Evolutionary conservation across 352 stramenopile species (phyloP), one percentile per base, ranked within the genome.

Genomic region (Pythium dissotocum): DNA sequence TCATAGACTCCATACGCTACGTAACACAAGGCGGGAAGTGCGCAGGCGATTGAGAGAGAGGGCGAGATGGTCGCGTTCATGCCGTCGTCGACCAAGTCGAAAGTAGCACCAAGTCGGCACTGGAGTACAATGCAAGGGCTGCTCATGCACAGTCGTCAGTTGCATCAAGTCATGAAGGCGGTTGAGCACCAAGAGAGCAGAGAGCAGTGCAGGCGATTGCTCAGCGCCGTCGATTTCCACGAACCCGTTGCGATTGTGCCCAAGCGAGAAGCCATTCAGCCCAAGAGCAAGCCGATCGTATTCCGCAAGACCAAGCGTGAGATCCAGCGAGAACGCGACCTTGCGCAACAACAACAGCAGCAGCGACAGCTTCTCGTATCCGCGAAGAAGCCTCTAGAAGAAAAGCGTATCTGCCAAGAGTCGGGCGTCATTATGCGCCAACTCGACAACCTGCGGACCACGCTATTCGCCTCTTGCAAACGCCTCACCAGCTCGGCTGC

Each of bases 221-320:
- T 32, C 26, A 64, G 51, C 26, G 53, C 65, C 5, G 14, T 46
- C 12, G 38, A 46, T 46, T 46, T 46, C 38, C 38, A 46, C 21
- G 42, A 48, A 1, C 13, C 65, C 6, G 48, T 53, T 30, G 38
- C 36, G 16, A 44, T 13, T 57, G 51, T 63, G n/a, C 21, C 36
- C 4, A 38, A 21, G n/a, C 24, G 8, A 10, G 26, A 16, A 38
- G 2, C 32, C 6, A 56, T 58, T 9, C 24, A 46, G 14, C 48
- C 65, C 5, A 60, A 59, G 21, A 54, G 30, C 30, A 72, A 73
- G 60, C 67, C 67, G 26, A 42, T 73, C 55, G 61, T 65, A 46
- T 67, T 73, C 21, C 59, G 67, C 54, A 73, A 73, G 61, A 73
- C 67, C 67, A 73, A 73, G 67, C 67, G 59, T 13, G 67, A 73